Evolutionary conservation across 371 early-diverging fungal species (phyloP).

Genomic region (Zopfochytrium polystomum): DNA sequence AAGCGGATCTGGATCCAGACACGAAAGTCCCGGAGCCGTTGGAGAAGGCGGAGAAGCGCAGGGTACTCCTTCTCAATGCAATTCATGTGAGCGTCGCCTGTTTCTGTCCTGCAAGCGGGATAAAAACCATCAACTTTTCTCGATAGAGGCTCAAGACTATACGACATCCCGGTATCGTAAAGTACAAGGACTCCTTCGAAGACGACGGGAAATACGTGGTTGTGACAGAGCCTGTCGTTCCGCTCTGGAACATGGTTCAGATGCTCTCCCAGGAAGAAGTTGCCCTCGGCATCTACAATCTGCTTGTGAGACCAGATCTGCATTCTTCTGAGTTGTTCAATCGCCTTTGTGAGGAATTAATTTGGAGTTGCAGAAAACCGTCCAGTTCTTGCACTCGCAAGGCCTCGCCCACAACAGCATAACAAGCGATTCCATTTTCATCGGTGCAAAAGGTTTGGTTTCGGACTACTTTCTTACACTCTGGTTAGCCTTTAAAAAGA

Average conservation of each 20-base stretch:
- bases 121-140: too few species aligned
- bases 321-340: background rate
- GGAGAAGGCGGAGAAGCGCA: too few species aligned
- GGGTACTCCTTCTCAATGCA: too few species aligned
- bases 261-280: constrained; percentile 30
- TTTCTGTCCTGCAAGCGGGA: too few species aligned
- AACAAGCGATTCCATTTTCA: constrained; percentile 29
- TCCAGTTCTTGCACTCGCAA: constrained; percentile 35
- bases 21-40: too few species aligned
- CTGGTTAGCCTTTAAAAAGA: too few species aligned
- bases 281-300: constrained; percentile 25
- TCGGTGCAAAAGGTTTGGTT: too few species aligned
- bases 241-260: constrained; percentile 16
- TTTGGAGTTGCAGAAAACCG: constrained; percentile 22
- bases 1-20: too few species aligned
- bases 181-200: constrained; percentile 21
- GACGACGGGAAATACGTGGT: constrained; percentile 15
- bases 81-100: too few species aligned
- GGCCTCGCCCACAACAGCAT: constrained; percentile 40
- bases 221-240: constrained; percentile 36
- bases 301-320: constrained; percentile 35
- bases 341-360: background rate
- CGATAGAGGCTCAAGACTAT: constrained; percentile 37
- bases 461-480: too few species aligned
- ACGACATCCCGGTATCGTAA: constrained; percentile 41